Conservation (phyloP, 1,284 basidiomycete genomes). For the Leccinum pachyderme region DNA sequence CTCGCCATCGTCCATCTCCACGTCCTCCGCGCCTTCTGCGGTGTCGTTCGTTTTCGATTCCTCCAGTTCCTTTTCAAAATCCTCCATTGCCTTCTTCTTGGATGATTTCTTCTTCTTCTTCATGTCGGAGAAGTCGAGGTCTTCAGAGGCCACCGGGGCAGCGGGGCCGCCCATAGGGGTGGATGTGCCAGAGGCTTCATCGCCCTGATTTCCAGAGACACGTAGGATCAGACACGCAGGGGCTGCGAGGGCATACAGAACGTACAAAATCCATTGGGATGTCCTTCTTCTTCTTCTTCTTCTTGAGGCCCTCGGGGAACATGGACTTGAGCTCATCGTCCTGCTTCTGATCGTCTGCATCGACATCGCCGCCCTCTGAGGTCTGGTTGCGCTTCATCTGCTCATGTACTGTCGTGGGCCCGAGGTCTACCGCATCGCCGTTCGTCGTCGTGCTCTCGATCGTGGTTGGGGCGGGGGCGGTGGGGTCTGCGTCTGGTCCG, state of each 20-base stretch:
- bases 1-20: constrained; percentile 57
- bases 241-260: constrained; percentile 7
- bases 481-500: constrained; percentile 80
- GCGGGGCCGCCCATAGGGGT: constrained; percentile 46
- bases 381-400: constrained; percentile 55
- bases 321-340: constrained; percentile 79
- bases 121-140: constrained; percentile 80
- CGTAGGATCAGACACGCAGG: constrained; percentile 7
- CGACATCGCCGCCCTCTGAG: constrained; percentile 36
- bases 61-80: constrained; percentile 87
- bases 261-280: constrained; percentile 80
- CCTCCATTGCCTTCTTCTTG: constrained; percentile 81
- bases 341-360: constrained; percentile 46
- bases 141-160: constrained; percentile 50
- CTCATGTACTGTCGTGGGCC: constrained; percentile 71
- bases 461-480: constrained; percentile 65
- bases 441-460: constrained; percentile 66
- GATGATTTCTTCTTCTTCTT: constrained; percentile 79
- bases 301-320: constrained; percentile 82
- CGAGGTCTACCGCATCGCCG: constrained; percentile 71
- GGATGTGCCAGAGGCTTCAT: constrained; percentile 59
- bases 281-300: constrained; percentile 92
- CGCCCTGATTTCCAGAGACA: constrained; percentile 41
- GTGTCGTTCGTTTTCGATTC: constrained; percentile 62
- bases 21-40: constrained; percentile 55